Base-by-base conservation (phyloP, 1,284 basidiomycete species). In the Microbotryomycetes sp. region DNA sequence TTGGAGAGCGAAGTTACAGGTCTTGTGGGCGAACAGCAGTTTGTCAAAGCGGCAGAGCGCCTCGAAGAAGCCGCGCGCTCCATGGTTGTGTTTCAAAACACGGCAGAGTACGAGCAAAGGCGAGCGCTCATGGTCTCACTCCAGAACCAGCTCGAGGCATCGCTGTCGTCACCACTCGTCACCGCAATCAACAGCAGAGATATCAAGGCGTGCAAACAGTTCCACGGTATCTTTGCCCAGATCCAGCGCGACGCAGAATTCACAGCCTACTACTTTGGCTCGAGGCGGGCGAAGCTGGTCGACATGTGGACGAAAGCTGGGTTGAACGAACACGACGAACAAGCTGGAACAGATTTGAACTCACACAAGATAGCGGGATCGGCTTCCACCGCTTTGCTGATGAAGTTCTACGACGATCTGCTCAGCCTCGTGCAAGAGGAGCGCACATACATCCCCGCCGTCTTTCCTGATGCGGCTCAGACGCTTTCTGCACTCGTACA, bases 231-330 rank as follows among this genome's bases (percentile, higher is more conserved):
- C 54, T 97, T 96, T 75, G 82, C 82, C 62, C 83, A 88, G 71
- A 96, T 97, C 64, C 88, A 93, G 71, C 81, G 92, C 49, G 90
- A 90, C 73, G 80, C 83, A 13, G 92, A 96, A 75, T 97, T 93
- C 74, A 82, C 88, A 65, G 87, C 88, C 71, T 94, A 93, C 74
- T 97, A 96, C 78, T 89, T 91, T 74, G 89, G 88, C 6, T 86
- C 88, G 4, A 80, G 89, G 50, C 79, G 88, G 55, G 78, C 81
- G 13, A 71, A 78, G 5, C 74, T 94, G 15, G 78, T 88, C 47
- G 76, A 83, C 18, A 71, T 81, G 56, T 97, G 92, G 92, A 79
- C 82, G 65, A 16, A 49, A 9, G 65, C 68, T 27, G 61, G 54
- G 16, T 64, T 73, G 21, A 29, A 48, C 26, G 71, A 72, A 30